Base-by-base conservation (phyloP, 331 rosid species). In the Prunus yedoensis region DNA sequence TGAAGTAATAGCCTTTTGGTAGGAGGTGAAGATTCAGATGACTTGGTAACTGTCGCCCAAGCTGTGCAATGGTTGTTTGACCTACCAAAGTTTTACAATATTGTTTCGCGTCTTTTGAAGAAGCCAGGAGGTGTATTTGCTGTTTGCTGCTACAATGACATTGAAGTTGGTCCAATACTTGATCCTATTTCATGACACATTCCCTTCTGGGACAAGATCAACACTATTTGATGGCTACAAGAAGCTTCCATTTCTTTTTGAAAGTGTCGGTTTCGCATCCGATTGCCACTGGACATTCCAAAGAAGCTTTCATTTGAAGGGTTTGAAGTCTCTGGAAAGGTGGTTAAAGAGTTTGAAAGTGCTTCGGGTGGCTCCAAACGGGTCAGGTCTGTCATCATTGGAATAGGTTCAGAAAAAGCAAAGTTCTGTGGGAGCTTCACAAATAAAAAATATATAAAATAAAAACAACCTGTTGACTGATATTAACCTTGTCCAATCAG, bases 21-120 rank as follows among this genome's bases (percentile, higher is more conserved):
- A 17, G 79, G 75, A 3, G 79, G 70, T 3, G 79, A 74, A 74
- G 60, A 74, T 56, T 59, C 76, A 28, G 76, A 73, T 10, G 83
- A 68, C 47, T 60, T 79, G 57, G 9, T 79, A 5, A 74, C 71
- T 1, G 71, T 58, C 32, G 74, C 78, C 3, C 32, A 49, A 38
- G 78, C 78, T 3, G 71, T 79, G 8, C 83, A 74, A 23, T 79
- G 79, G 79, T 79, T 76, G 79, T 79, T 74, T 17, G 83, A 79
- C 25, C 67, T 74, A 5, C 75, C 79, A 2, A 38, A 47, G 5
- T 68, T 79, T 49, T 74, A 79, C 46, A 21, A 49, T 30, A 35
- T 49, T 1, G 67, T 51, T 13, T 46, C 56, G 0, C 67, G 66
- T 20, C 57, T 79, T 12, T 17, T 79, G 61, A 56, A 69, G n/a